A percentile compares a stretch with the other conserved stretches of the same genome.
phyloP scores from a whole-genome alignment of 2,329 filamentous ascomycete genomes.

The Sclerotinia minor region DNA sequence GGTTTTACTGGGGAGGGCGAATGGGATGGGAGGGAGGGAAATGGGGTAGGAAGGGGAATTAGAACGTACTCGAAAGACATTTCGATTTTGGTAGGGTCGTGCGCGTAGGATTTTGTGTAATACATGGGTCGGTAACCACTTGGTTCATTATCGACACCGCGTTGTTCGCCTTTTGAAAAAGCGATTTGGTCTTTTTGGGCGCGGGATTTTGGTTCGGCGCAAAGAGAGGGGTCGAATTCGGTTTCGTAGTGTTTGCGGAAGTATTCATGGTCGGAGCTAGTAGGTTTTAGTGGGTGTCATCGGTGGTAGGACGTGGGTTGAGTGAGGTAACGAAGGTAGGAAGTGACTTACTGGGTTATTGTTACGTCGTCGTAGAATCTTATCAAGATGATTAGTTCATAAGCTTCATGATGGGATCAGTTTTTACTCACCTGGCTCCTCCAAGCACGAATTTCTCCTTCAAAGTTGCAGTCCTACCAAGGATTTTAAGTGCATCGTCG shows the following conservation, averaged over 20 bases:
- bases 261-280: conserved; percentile 57
- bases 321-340: no score
- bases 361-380: conserved; percentile 68
- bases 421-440: conserved; percentile 58
- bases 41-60: no score
- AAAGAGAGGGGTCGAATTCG: conserved; percentile 53
- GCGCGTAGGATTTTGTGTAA: conserved; percentile 59
- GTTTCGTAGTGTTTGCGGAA: conserved; percentile 70
- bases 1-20: no score
- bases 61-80: conserved; percentile 62
- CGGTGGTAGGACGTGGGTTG: neutral
- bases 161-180: conserved; percentile 48
- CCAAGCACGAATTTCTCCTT: conserved; percentile 67
- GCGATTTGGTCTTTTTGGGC: conserved; percentile 45
- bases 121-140: conserved; percentile 64
- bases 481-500: conserved; percentile 62
- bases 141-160: conserved; percentile 54
- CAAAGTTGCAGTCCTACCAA: conserved; percentile 57
- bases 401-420: no score
- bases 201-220: conserved; percentile 49
- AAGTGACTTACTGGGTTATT: conserved; percentile 55
- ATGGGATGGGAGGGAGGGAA: no score
- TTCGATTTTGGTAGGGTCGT: conserved; percentile 59
- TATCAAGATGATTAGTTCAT: neutral
- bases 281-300: neutral